Evolutionary conservation across 1,284 basidiomycete species (phyloP), one percentile per base, ranked within the genome.

Genomic region (Cryptococcus depauperatus): DNA sequence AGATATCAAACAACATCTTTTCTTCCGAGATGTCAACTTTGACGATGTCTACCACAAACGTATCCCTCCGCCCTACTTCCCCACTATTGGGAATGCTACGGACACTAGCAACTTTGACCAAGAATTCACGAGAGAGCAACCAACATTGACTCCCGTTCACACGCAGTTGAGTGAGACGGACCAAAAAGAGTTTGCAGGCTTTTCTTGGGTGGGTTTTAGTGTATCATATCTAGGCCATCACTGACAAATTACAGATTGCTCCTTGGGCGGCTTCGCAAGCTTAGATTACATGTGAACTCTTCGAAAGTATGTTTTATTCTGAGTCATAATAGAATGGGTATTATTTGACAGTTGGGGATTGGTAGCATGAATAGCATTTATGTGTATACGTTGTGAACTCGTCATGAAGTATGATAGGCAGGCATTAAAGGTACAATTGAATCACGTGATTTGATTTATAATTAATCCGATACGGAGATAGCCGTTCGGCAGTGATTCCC

Each of bases 11-110:
- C 78, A 80, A 49, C 95, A 98, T 70, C 82, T 90, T 11, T 99
- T 98, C 80, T 98, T 99, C 79, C 88, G 91, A 68, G 93, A 97
- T 64, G 85, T 95, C 53, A 95, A 77, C 73, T 99, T 88, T 73
- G 91, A 97, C 60, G 92, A 96, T 68, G 85, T 98, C 30, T 72
- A 95, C 57, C 77, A 95, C 74, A 98, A 98, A 73, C 85, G 91
- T 44, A 91, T 97, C 57, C 90, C 92, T 28, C 87, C 92, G 29
- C 90, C 95, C 5, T 99, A 97, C 75, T 91, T 89, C 78, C 95
- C 95, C 7, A 89, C 84, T 3, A 87, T 98, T 61, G 89, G 90
- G 64, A 60, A 47, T 23, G 58, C 55, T 6, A 61, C 59, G 3
- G 79, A 80, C 58, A 77, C 76, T 23, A 74, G 72, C 48, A 71